Conservation (phyloP, 495 filamentous ascomycete species). For the Aspergillus biplanus region DNA sequence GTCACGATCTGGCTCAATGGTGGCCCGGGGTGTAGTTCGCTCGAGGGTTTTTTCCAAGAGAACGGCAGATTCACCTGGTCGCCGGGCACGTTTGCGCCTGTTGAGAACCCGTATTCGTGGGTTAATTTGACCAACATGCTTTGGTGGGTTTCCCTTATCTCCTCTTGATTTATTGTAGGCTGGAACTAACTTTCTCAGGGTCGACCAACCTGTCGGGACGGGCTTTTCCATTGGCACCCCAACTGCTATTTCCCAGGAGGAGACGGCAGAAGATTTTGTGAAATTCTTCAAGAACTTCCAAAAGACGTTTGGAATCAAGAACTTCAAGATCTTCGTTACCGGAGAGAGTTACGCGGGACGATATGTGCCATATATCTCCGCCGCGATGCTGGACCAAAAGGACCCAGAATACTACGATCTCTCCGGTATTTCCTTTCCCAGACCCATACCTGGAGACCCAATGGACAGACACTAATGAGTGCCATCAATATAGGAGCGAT, state of each 20-base stretch:
- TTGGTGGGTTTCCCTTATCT: too few species aligned
- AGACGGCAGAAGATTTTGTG: slow-evolving; percentile 61
- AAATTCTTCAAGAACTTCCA: slow-evolving; percentile 69
- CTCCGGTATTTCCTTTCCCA: neutral
- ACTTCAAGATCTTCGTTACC: slow-evolving; percentile 63
- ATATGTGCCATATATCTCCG: slow-evolving; percentile 60
- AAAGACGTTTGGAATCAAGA: slow-evolving; percentile 61
- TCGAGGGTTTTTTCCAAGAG: slow-evolving; percentile 68
- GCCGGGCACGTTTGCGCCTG: slow-evolving; percentile 59
- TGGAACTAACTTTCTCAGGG: slow-evolving; percentile 31
- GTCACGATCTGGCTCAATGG: slow-evolving; percentile 77
- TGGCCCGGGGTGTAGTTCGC: slow-evolving; percentile 68
- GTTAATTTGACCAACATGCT: slow-evolving; percentile 67
- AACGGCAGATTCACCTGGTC: slow-evolving; percentile 69
- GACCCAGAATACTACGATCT: slow-evolving; percentile 54
- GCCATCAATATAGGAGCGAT: slow-evolving; percentile 34
- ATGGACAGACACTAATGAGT: neutral
- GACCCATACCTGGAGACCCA: neutral
- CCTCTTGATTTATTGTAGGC: too few species aligned
- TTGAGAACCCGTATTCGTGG: slow-evolving; percentile 67
- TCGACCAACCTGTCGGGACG: slow-evolving; percentile 60
- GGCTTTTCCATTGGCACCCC: slow-evolving; percentile 61
- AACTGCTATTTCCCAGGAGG: slow-evolving; percentile 55
- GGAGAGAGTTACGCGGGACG: slow-evolving; percentile 63
- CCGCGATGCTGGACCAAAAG: slow-evolving; percentile 53